Evolutionary conservation across 2,329 filamentous ascomycete genomes (phyloP), one percentile per base, ranked within the genome.

Genomic region (Biscogniauxia marginata): DNA sequence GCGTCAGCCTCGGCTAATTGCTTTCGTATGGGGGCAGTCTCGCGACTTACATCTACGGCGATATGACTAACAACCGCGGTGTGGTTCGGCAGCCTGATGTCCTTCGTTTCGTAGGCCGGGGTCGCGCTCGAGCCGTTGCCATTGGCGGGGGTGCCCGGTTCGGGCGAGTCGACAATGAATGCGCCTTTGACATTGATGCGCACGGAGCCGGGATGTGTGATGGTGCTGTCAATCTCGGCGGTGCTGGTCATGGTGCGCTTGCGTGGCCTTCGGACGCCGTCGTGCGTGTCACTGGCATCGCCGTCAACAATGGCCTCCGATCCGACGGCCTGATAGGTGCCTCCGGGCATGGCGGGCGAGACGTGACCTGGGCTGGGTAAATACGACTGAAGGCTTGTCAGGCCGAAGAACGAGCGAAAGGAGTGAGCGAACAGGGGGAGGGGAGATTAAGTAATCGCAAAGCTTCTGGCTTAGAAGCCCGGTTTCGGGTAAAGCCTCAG

Each of bases 151-250:
- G 81, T 84, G 19, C 74, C 73, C 3, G 82, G 79, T n/a, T 91
- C 88, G 60, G 93, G 88, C n/a, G 59, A 65, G 70, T 97, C 91
- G 67, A 96, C 92, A 63, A 99, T 98, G 70, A 96, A 97, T 43
- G 95, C 95, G 69, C 93, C 95, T 72, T 92, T 87, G 63, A 98
- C 93, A 72, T 99, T 98, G 78, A 99, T 98, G 75, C 90, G 89
- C 68, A 97, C 92, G 13, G 89, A 83, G 21, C 85, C 85, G 2
- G 85, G 85, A 65, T 84, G 82, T 53, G 76, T 82, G 66, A 88
- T 82, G 49, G 82, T 82, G 66, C 77, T 84, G 71, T 84, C 80
- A 54, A 85, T 84, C 71, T 84, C 82, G 64, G 82, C 77, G 9
- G 79, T 80, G 60, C 77, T 78, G 34, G 79, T 83, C 57, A 71